Base-by-base conservation (phyloP, 2,329 filamentous ascomycete genomes). In the Penicillium sclerotiorum region DNA sequence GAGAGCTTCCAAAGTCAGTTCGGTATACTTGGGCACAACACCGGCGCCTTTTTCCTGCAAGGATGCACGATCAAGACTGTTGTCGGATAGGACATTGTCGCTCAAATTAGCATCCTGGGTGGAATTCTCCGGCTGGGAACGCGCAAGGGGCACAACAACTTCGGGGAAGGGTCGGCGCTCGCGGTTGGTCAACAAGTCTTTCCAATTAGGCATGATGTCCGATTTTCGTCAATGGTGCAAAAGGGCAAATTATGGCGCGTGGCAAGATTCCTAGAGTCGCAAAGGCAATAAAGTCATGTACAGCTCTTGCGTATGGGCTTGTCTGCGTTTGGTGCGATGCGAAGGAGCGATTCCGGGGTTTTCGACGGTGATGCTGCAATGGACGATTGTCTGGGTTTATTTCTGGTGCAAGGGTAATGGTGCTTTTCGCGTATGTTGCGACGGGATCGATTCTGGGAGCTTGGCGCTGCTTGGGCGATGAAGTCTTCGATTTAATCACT, bases 1-100 rank as follows among this genome's bases (percentile, higher is more conserved):
- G 53, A 93, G 71, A 5, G 81, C 80, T 58, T 89, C 87, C 49
- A 92, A 75, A 40, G 85, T 90, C 60, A 87, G 52, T 77, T 6
- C 22, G n/a, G n/a, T n/a, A n/a, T n/a, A n/a, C n/a, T n/a, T n/a
- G n/a, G n/a, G n/a, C n/a, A n/a, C n/a, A n/a, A n/a, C n/a, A n/a
- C n/a, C n/a, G 13, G 52, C 55, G 15, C 72, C 73, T 42, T 68
- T 75, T 39, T 74, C 73, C 43, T 68, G 63, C 33, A 60, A 60
- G 15, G 69, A 62, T 40, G 61, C 55, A 49, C 64, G 53, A 49
- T 69, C 59, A 42, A 67, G 50, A 46, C 66, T 62, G 40, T 61
- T 64, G 48, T 69, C 59, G 41, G 69, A 57, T 45, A 69, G 61
- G 36, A 72, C 66, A 8, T 28, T 20, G 38, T 33, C 33, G 8